Evolutionary conservation across 768 basidiomycete genomes (phyloP), one percentile per base, ranked within the genome.

Genomic region (Phlegmacium glaucopus): DNA sequence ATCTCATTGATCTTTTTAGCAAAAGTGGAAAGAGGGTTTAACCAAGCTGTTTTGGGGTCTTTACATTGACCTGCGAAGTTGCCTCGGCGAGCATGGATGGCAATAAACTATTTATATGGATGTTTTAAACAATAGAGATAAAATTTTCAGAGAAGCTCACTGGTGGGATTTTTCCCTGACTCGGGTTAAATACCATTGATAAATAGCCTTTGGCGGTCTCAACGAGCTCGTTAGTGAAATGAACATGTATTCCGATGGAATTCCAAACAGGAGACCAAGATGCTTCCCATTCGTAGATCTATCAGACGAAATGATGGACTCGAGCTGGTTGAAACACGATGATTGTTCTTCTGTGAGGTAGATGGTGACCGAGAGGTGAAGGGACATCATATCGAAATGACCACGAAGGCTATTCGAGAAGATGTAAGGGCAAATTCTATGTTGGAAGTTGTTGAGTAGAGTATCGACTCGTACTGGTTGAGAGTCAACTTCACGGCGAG

Each of bases 21-120:
- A 49, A 68, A 73, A 9, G 56, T 67, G 15, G 67, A 57, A n/a
- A 77, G 48, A 8, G 74, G 63, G 3, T 69, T 63, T 39, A 72
- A 67, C 48, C 77, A 78, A 37, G 66, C 48, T 11, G 66, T 59
- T 11, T 60, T 49, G 8, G 35, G 56, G 28, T 67, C 61, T 43
- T 60, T 67, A 44, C 67, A 69, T 15, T 56, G 57, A 18, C 54
- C 49, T 8, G 39, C 61, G 55, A 79, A 78, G 53, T 78, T 76
- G 4, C 72, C 72, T 6, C 70, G 70, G 18, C 78, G 72, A 18
- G 71, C 61, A 52, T 79, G 78, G 12, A 79, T 61, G 6, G 74
- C 64, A 50, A 79, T 76, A 48, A 71, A 65, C 70, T 71, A 17
- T 9, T n/a, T 34, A 25, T 27, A 30, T 34, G 8, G n/a, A 39